Conservation (phyloP, 73 alveolate species). For the Blepharisma japonicum region DNA sequence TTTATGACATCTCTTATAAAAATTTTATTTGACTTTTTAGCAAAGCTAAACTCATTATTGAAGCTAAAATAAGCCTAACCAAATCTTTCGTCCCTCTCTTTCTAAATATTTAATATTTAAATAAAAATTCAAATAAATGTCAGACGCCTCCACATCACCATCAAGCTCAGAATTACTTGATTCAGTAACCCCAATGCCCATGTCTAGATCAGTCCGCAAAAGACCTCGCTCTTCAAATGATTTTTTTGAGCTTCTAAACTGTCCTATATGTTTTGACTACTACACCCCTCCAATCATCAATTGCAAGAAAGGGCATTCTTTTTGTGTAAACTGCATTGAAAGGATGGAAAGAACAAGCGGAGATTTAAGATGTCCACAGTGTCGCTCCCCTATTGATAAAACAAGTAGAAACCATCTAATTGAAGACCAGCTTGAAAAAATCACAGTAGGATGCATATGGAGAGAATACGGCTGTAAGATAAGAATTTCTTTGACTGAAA, state of each 20-base stretch:
- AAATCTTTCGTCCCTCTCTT: no score
- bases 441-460: not conserved
- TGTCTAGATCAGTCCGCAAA: not conserved
- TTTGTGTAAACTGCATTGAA: constrained; percentile 18
- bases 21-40: no score
- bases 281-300: constrained; percentile 14
- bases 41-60: no score
- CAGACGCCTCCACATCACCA: no score
- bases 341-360: not conserved
- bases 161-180: no score
- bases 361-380: not conserved
- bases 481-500: not conserved
- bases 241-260: constrained; percentile 3
- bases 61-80: no score
- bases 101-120: no score
- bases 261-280: constrained; percentile 23
- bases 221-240: constrained; percentile 8
- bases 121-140: no score
- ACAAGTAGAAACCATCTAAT: not conserved
- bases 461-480: not conserved
- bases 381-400: constrained; percentile 4
- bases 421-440: constrained; percentile 17
- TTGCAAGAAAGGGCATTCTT: constrained; percentile 23
- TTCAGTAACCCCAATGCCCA: no score
- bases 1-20: no score